Conservation (phyloP, 2,329 filamentous ascomycete genomes). For the Neophaeococcomyces mojaviensis region DNA sequence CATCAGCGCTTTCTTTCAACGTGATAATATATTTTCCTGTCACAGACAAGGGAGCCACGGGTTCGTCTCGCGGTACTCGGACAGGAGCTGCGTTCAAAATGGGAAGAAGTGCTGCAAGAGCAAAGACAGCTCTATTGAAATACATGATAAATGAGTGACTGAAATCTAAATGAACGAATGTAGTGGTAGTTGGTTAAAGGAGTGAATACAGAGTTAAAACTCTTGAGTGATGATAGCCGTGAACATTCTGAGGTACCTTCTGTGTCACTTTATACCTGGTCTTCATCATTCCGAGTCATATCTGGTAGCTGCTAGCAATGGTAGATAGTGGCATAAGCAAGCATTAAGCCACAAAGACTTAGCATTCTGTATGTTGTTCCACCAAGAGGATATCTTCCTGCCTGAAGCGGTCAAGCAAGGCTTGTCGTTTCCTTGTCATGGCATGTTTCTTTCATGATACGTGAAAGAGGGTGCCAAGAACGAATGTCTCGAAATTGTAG, state of each 20-base stretch:
- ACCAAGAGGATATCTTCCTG: not conserved
- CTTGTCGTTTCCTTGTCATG: not conserved
- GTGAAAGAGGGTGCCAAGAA: too few relatives aligned
- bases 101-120: slow-evolving; percentile 6
- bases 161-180: not conserved
- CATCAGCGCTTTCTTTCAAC: slow-evolving; percentile 26
- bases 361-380: not conserved
- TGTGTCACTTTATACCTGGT: slow-evolving; percentile 3
- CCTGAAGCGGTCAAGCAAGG: not conserved
- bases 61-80: slow-evolving; percentile 1
- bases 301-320: not conserved
- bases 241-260: not conserved
- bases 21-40: slow-evolving; percentile 24
- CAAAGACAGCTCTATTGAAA: slow-evolving; percentile 3
- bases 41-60: slow-evolving; percentile 12
- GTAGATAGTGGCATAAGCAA: not conserved
- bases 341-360: slow-evolving; percentile 1
- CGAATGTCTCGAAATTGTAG: too few relatives aligned
- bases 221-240: not conserved
- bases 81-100: slow-evolving; percentile 5
- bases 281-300: not conserved
- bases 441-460: not conserved
- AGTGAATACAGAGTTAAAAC: not conserved
- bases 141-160: slow-evolving; percentile 6
- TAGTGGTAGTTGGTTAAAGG: not conserved